Evolutionary conservation across 2,329 filamentous ascomycete genomes (phyloP), one percentile per base, ranked within the genome.

Genomic region (Pseudogymnoascus sp.): DNA sequence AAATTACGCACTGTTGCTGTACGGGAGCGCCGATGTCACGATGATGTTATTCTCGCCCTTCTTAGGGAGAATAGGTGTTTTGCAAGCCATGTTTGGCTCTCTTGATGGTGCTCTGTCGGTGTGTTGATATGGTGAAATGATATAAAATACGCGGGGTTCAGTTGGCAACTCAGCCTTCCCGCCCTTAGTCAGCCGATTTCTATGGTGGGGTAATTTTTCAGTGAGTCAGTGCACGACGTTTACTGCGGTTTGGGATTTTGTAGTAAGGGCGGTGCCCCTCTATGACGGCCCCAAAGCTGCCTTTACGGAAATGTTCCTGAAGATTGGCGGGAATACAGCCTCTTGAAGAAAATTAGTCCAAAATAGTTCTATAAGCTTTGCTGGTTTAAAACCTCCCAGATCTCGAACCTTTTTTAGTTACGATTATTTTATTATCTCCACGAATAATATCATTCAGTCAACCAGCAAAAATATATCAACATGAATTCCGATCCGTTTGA

Each of bases 1-100:
- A 21, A 21, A 21, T 21, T 21, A 21, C 21, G 21, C 21, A 21
- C 21, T 85, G 74, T 87, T 86, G 67, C 90, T 88, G 70, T 96
- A 96, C 42, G 92, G 92, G 58, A 97, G 76, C n/a, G 92, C 92
- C 69, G 88, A 93, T 45, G 93, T 96, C 70, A 97, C 87, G 65
- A 97, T 83, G 69, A 95, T 85, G 75, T 97, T 97, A 70, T 87
- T 83, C 80, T 96, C 87, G 68, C 88, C 89, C 72, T 84, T 78
- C 70, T 85, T 76, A 66, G 88, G 88, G 66, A 90, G 74, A 65
- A 88, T 83, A 65, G 69, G 66, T n/a, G 67, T 67, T 35, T 65
- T 29, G 39, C 63, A 64, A 55, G 68, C 67, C 70, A 72, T 63
- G 12, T 60, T 72, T 45, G 39, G 64, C 39, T 58, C 37, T 62